Evolutionary conservation across 2,329 filamentous ascomycete species (phyloP).

Genomic region (Chlorencoelia australis): DNA sequence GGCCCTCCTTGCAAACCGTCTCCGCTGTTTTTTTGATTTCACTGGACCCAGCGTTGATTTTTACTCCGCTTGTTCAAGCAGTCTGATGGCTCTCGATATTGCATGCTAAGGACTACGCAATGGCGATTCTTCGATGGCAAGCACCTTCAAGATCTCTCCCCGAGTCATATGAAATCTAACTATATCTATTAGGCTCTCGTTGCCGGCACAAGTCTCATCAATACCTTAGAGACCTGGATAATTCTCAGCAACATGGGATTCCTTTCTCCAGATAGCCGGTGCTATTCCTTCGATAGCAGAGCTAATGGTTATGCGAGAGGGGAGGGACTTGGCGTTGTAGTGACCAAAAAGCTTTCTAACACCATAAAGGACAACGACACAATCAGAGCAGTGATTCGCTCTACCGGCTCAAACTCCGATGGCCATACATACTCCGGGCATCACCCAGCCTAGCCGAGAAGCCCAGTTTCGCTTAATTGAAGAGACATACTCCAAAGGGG

Average conservation of each 20-base stretch:
- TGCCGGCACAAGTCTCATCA: slow-evolving; percentile 39
- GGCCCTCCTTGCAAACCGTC: slow-evolving; percentile 40
- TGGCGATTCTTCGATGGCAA: slow-evolving; percentile 27
- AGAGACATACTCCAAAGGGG: slow-evolving; percentile 6
- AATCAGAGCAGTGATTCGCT: slow-evolving; percentile 37
- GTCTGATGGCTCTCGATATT: slow-evolving; percentile 42
- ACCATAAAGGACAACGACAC: slow-evolving; percentile 50
- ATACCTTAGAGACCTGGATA: slow-evolving; percentile 38
- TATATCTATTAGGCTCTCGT: slow-evolving; percentile 39
- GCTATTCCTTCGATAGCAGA: slow-evolving; percentile 43
- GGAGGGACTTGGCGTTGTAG: slow-evolving; percentile 48
- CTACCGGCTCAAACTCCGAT: slow-evolving; percentile 35
- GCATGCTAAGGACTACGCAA: slow-evolving; percentile 39
- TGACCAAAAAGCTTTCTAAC: slow-evolving; percentile 48
- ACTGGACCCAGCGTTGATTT: slow-evolving; percentile 41
- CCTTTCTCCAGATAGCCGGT: slow-evolving; percentile 28
- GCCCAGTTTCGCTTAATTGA: slow-evolving; percentile 29
- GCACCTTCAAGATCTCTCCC: slow-evolving; percentile 26
- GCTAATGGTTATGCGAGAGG: slow-evolving; percentile 55
- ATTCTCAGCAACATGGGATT: slow-evolving; percentile 18
- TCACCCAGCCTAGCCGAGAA: slow-evolving; percentile 41
- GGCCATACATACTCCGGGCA: slow-evolving; percentile 42
- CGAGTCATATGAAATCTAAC: slow-evolving; percentile 28
- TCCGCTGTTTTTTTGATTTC: slow-evolving; percentile 45
- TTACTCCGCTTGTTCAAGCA: slow-evolving; percentile 47